Evolutionary conservation across 176 grass and related monocot species (phyloP).

Genomic region (Elaeis guineensis): DNA sequence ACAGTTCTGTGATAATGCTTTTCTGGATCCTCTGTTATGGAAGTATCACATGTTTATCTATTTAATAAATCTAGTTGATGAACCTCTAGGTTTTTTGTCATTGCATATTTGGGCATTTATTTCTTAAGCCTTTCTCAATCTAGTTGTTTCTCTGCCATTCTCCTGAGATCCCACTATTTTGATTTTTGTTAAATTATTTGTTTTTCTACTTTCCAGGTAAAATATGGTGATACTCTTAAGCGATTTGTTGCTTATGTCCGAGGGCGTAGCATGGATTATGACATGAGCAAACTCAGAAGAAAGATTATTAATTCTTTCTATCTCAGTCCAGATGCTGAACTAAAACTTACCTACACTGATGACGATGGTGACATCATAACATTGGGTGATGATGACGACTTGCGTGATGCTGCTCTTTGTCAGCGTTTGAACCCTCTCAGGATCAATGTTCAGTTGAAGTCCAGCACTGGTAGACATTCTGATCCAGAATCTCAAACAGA

Average conservation of each 20-base stretch:
- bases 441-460: not conserved
- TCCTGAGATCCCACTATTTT: too few relatives aligned
- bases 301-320: not conserved
- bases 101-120: too few relatives aligned
- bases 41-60: too few relatives aligned
- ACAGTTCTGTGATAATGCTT: too few relatives aligned
- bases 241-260: not conserved
- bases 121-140: too few relatives aligned
- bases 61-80: too few relatives aligned
- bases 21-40: too few relatives aligned
- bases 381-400: not conserved
- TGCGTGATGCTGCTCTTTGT: not conserved
- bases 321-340: not conserved
- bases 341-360: not conserved
- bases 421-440: conserved; percentile 1
- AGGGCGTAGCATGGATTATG: not conserved
- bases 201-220: not conserved
- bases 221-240: not conserved
- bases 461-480: not conserved
- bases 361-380: not conserved
- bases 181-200: too few relatives aligned
- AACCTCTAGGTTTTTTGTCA: too few relatives aligned
- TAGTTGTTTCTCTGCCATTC: too few relatives aligned
- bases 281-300: not conserved
- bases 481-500: not conserved